Percentiles rank a stretch among this genome's conserved stretches.
These are phyloP conservation scores for Areca catechu DNA, from an alignment of 176 grass and related monocot genomes.

Conservation along the genomic window DNA sequence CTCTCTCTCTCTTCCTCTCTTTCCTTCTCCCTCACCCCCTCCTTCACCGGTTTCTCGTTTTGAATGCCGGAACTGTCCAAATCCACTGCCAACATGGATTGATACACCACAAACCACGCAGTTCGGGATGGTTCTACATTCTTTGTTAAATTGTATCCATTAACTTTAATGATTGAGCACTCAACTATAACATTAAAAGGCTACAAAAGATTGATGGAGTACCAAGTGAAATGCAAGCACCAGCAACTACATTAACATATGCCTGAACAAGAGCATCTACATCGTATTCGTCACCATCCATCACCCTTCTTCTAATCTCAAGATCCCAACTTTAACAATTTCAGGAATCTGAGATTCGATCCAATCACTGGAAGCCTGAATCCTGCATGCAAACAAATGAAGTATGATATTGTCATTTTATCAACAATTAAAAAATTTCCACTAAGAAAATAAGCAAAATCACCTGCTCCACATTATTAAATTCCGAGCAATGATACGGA, in stretches of 20 bases:
- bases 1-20: too few relatives aligned
- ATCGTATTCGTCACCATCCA: constrained; percentile 60
- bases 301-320: constrained; percentile 41
- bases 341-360: constrained; percentile 80
- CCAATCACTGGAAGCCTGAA: constrained; percentile 70
- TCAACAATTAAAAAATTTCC: too few relatives aligned
- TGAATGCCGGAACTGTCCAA: too few relatives aligned
- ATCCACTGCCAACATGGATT: too few relatives aligned
- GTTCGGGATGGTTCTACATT: too few relatives aligned
- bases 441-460: constrained; percentile 9
- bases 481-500: constrained; percentile 76
- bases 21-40: too few relatives aligned
- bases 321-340: constrained; percentile 54
- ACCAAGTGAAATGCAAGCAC: constrained; percentile 91
- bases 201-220: constrained; percentile 17
- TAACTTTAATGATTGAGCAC: neutral
- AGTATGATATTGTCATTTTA: too few relatives aligned
- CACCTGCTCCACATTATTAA: constrained; percentile 95
- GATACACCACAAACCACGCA: too few relatives aligned
- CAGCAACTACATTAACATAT: constrained; percentile 89
- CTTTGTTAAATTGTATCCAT: too few relatives aligned
- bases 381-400: constrained; percentile 26
- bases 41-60: too few relatives aligned
- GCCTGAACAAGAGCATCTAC: constrained; percentile 79
- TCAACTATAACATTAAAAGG: too few relatives aligned